phyloP scores from a whole-genome alignment of 2,329 filamentous ascomycete genomes.

The Juglanconis oblonga region DNA sequence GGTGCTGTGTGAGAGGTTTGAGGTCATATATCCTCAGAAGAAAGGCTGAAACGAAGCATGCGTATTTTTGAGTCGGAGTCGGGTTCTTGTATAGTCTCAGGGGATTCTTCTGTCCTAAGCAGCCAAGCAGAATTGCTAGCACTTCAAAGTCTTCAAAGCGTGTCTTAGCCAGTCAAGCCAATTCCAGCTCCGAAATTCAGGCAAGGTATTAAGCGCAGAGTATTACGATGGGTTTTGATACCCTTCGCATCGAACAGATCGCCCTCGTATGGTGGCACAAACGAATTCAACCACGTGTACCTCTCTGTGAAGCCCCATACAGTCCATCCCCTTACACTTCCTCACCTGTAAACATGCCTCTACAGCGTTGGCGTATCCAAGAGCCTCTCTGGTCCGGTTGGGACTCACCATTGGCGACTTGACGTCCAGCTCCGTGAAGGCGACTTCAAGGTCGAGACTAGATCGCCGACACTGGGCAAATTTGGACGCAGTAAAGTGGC shows the following conservation, averaged over 20 bases:
- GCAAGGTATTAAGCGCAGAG: not conserved
- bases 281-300: not conserved
- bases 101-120: not conserved
- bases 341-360: conserved; percentile 25
- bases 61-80: too few species aligned
- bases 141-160: too few species aligned
- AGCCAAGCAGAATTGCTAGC: not conserved
- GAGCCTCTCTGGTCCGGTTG: conserved; percentile 38
- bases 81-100: too few species aligned
- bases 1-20: conserved; percentile 28
- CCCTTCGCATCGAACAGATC: not conserved
- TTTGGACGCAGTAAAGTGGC: conserved; percentile 41
- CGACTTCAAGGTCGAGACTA: conserved; percentile 42
- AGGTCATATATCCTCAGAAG: conserved; percentile 23
- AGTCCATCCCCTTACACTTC: conserved; percentile 27
- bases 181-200: not conserved
- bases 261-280: not conserved
- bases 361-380: conserved; percentile 33
- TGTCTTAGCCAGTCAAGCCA: too few species aligned
- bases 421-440: conserved; percentile 51
- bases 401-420: conserved; percentile 35
- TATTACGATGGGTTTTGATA: not conserved
- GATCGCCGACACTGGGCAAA: conserved; percentile 33
- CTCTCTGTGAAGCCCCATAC: conserved; percentile 24
- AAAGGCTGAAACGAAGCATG: too few species aligned